These are phyloP conservation scores for Pestalotiopsis sp. DNA, from an alignment of 2,329 filamentous ascomycete genomes.

Conservation along the genomic window DNA sequence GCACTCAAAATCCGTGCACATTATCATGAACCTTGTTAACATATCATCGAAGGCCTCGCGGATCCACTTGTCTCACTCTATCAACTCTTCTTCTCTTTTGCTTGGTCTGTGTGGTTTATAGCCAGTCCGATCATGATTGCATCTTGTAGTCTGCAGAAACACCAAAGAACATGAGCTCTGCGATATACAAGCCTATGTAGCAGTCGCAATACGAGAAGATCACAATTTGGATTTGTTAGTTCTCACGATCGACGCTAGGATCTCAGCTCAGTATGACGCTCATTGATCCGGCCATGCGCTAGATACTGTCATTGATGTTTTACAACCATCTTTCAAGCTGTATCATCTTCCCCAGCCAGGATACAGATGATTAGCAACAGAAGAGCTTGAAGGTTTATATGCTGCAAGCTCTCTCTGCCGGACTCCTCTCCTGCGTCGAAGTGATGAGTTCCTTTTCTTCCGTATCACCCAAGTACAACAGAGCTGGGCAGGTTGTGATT, in stretches of 20 bases:
- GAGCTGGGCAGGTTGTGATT: too few species aligned
- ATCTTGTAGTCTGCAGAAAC: neutral
- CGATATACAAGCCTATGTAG: too few species aligned
- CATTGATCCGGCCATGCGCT: neutral
- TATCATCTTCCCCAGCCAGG: too few species aligned
- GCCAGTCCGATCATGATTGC: neutral
- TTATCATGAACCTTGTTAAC: neutral
- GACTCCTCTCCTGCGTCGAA: too few species aligned
- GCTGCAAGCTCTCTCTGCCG: too few species aligned
- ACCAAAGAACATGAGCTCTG: neutral
- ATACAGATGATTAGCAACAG: too few species aligned
- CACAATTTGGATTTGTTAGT: neutral
- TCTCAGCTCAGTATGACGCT: neutral
- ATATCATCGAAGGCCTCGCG: neutral
- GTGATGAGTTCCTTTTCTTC: too few species aligned
- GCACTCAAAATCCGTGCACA: neutral
- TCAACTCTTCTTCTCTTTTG: neutral
- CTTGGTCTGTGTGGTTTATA: neutral
- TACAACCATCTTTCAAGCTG: too few species aligned
- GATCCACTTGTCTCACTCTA: neutral
- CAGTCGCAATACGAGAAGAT: neutral
- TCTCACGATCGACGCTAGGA: neutral
- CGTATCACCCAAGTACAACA: too few species aligned
- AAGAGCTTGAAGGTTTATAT: too few species aligned
- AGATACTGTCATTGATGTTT: neutral